Conservation (phyloP, 2,329 filamentous ascomycete species). For the Arthrocladium fulminans region DNA sequence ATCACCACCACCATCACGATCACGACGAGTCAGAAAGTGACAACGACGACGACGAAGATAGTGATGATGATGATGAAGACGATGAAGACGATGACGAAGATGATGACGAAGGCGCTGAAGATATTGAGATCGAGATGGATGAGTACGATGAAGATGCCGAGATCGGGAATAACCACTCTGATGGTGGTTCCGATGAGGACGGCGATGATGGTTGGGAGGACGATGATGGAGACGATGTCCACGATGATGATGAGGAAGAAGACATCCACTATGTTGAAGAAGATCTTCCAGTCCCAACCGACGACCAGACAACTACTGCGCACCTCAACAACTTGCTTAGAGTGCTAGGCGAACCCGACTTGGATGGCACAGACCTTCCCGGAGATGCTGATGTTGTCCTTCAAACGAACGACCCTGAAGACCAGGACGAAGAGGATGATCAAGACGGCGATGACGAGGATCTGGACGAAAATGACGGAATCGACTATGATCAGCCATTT, state of each 20-base stretch:
- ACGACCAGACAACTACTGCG: conserved; percentile 38
- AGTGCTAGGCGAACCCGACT: conserved; percentile 18
- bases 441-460: conserved; percentile 52
- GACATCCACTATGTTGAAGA: conserved; percentile 36
- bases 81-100: conserved; percentile 47
- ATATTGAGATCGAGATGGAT: conserved; percentile 47
- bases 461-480: conserved; percentile 36
- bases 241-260: conserved; percentile 36
- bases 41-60: conserved; percentile 49
- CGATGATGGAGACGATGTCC: conserved; percentile 38
- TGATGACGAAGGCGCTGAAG: conserved; percentile 50
- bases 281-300: conserved; percentile 26
- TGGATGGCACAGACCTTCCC: conserved; percentile 14
- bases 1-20: conserved; percentile 52
- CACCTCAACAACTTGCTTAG: conserved; percentile 26
- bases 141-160: conserved; percentile 42
- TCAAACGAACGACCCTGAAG: conserved; percentile 11
- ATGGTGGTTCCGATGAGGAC: conserved; percentile 22
- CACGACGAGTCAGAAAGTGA: conserved; percentile 51
- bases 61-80: conserved; percentile 46
- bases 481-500: conserved; percentile 27
- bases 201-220: conserved; percentile 44
- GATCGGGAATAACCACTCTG: conserved; percentile 30
- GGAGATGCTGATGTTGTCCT: conserved; percentile 14
- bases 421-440: conserved; percentile 36